Base-by-base conservation (phyloP, 1,139 yeast genomes). In the Trichomonascaceae sp. region DNA sequence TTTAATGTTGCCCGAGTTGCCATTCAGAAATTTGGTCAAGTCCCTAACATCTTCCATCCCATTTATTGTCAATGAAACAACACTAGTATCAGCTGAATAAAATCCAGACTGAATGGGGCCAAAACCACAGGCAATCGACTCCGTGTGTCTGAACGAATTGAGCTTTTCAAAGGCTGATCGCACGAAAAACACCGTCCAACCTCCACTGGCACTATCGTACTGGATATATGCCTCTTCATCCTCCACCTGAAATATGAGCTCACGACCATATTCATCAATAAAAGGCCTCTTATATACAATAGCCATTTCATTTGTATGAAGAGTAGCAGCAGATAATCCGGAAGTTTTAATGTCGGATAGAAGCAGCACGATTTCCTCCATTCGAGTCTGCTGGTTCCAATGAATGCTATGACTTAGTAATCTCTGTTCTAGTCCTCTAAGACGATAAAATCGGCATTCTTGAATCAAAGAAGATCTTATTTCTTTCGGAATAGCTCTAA, bases 401-500 rank as follows among this genome's bases (percentile, higher is more conserved):
- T 71, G 57, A 18, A 87, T 75, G 39, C 68, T 69, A 61, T 78
- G 80, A 46, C 78, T 78, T n/a, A 86, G 67, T 43, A 89, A 68
- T 56, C 77, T 72, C 69, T 90, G 96, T 66, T 87, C 95, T 47
- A 90, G 72, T 49, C 83, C 90, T 52, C 81, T 70, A 62, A 90
- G 85, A 52, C 95, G 75, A 68, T 87, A 90, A 69, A 85, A 90
- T 49, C 78, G 76, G 60, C 96, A 87, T 64, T 90, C 97, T 52
- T 75, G 74, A 6, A 84, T 68, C 55, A 90, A 72, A 8, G 79
- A 68, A 5, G 72, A 66, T 47, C 95, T 72, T 63, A 85, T 88
- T 3, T 72, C 72, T 5, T 49, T 47, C 43, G 81, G 85, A 59
- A 76, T 69, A 38, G 71, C 67, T 17, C 87, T 73, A 0, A 74